Conservation (phyloP, 192 early-diverging fungal species). For the Coemansia sp. region DNA sequence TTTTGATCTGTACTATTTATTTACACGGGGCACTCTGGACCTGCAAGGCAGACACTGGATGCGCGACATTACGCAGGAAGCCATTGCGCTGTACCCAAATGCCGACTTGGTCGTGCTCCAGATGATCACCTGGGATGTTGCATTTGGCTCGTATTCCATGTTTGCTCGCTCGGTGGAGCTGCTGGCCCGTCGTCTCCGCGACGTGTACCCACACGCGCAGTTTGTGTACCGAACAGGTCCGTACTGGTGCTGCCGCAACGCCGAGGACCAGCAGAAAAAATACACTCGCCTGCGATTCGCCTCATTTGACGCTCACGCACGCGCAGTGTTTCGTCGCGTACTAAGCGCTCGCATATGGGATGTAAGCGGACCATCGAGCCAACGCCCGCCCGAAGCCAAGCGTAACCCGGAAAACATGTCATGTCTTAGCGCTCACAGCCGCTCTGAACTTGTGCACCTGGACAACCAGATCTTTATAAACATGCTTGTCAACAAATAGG, state of each 20-base stretch:
- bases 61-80: conserved; percentile 21
- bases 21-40: conserved; percentile 40
- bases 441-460: conserved; percentile 30
- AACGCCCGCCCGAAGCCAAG: conserved; percentile 30
- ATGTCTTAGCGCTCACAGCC: conserved; percentile 33
- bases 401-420: conserved; percentile 31
- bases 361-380: conserved; percentile 2
- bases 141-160: conserved; percentile 9
- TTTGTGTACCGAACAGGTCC: conserved; percentile 37
- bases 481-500: conserved; percentile 19
- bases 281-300: conserved; percentile 33
- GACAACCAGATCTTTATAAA: conserved; percentile 50
- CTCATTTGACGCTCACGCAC: conserved; percentile 25
- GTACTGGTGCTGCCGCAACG: conserved; percentile 41
- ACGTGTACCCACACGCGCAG: conserved; percentile 22
- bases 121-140: conserved; percentile 42
- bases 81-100: background rate
- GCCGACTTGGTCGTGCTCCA: conserved; percentile 32
- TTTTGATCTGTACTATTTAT: conserved; percentile 41
- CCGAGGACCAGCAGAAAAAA: conserved; percentile 25
- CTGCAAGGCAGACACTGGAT: conserved; percentile 43
- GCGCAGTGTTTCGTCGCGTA: conserved; percentile 9
- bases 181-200: conserved; percentile 16
- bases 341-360: conserved; percentile 36
- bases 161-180: conserved; percentile 16